phyloP scores from a whole-genome alignment of 2,329 filamentous ascomycete species.

The Penicillium griseofulvum region DNA sequence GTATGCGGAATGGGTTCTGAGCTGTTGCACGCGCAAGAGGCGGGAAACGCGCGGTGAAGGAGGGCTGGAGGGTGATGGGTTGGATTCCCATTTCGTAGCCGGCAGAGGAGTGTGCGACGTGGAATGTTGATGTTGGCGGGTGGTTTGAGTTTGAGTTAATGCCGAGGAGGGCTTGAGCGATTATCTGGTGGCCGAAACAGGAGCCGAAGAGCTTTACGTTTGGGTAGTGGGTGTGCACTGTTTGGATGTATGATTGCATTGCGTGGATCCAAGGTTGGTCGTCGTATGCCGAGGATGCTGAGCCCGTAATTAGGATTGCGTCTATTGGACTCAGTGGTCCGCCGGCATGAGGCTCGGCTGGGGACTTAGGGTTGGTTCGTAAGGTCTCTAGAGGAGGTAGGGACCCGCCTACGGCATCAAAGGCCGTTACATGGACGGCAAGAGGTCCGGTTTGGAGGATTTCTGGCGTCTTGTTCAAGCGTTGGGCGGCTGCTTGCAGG shows the following conservation, averaged over 20 bases:
- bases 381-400: slow-evolving; percentile 28
- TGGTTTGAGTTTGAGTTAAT: neutral
- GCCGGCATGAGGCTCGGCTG: slow-evolving; percentile 4
- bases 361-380: slow-evolving; percentile 10
- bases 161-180: slow-evolving; percentile 29
- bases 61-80: slow-evolving; percentile 21
- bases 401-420: slow-evolving; percentile 32
- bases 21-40: slow-evolving; percentile 3
- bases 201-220: slow-evolving; percentile 33
- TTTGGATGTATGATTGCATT: slow-evolving; percentile 25
- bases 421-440: slow-evolving; percentile 32
- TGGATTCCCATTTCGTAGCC: slow-evolving; percentile 35
- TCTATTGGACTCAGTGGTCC: slow-evolving; percentile 22
- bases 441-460: slow-evolving; percentile 9
- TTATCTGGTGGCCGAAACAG: slow-evolving; percentile 35
- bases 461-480: slow-evolving; percentile 20
- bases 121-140: slow-evolving; percentile 4
- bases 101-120: slow-evolving; percentile 19
- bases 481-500: slow-evolving; percentile 30
- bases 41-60: slow-evolving; percentile 18
- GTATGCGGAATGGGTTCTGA: slow-evolving; percentile 24
- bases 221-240: slow-evolving; percentile 25
- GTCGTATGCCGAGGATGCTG: slow-evolving; percentile 25
- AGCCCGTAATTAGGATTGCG: slow-evolving; percentile 32
- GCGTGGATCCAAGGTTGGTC: slow-evolving; percentile 25